Evolutionary conservation across 371 early-diverging fungal species (phyloP).

Genomic region (Apophysomyces ossiformis): DNA sequence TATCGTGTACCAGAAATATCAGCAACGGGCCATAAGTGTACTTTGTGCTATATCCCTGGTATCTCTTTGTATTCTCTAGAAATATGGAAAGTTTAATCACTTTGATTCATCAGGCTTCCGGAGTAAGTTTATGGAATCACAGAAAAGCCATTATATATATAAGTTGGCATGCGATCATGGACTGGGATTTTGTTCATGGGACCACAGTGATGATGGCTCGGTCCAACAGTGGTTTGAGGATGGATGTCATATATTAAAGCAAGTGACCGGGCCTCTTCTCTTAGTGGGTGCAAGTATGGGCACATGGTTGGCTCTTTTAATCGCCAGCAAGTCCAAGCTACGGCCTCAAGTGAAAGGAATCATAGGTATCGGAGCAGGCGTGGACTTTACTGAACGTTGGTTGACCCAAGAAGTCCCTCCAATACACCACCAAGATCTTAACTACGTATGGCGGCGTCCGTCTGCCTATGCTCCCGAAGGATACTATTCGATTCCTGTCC

Average conservation of each 20-base stretch:
- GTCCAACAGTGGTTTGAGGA: conserved; percentile 34
- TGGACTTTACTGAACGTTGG: conserved; percentile 49
- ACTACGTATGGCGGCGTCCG: conserved; percentile 37
- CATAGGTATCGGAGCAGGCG: conserved; percentile 42
- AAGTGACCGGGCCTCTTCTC: neutral
- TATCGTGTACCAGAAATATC: neutral
- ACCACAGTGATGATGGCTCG: conserved; percentile 29
- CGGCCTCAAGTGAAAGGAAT: conserved; percentile 17
- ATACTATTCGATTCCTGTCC: conserved; percentile 40
- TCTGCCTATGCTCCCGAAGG: conserved; percentile 37
- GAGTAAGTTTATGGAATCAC: conserved; percentile 36
- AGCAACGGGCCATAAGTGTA: neutral
- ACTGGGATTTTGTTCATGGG: conserved; percentile 42
- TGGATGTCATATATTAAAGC: conserved; percentile 20
- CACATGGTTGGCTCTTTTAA: conserved; percentile 37
- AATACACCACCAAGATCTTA: conserved; percentile 11
- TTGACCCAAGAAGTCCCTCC: conserved; percentile 31
- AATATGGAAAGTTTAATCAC: neutral
- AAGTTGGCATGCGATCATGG: conserved; percentile 19
- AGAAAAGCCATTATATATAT: conserved; percentile 32
- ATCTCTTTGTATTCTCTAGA: neutral
- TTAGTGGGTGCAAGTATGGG: conserved; percentile 50
- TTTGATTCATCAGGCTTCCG: conserved; percentile 26
- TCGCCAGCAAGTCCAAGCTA: conserved; percentile 17
- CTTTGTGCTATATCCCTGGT: conserved; percentile 50